Evolutionary conservation across 768 basidiomycete genomes (phyloP).

Genomic region (Leccinum sublutescens): DNA sequence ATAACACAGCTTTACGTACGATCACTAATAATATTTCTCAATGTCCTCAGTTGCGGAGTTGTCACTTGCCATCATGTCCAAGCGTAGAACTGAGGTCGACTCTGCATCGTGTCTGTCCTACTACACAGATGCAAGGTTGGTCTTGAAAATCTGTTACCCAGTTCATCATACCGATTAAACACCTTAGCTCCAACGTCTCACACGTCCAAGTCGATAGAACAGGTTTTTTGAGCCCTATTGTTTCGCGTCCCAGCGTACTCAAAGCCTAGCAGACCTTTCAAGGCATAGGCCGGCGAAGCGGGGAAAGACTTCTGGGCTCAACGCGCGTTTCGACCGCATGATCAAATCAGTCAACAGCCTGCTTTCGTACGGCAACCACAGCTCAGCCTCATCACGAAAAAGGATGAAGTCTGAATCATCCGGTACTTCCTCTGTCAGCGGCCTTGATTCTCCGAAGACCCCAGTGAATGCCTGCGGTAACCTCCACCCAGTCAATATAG

Average conservation of each 20-base stretch:
- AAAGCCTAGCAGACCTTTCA: slow-evolving; percentile 8
- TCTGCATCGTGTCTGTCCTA: slow-evolving; percentile 14
- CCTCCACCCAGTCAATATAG: slow-evolving; percentile 37
- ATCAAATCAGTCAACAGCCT: slow-evolving; percentile 53
- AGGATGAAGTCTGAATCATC: slow-evolving; percentile 35
- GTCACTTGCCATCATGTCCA: slow-evolving; percentile 5
- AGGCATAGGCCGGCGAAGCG: slow-evolving; percentile 40
- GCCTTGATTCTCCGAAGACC: slow-evolving; percentile 40
- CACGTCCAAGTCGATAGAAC: slow-evolving; percentile 1
- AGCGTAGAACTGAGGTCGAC: slow-evolving; percentile 7
- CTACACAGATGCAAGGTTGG: slow-evolving; percentile 11
- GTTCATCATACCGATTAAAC: background rate
- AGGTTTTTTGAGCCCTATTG: slow-evolving; percentile 14
- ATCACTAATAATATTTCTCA: too few species aligned
- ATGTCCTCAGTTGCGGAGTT: too few species aligned
- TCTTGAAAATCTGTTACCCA: background rate
- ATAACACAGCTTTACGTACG: too few species aligned
- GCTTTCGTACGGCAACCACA: slow-evolving; percentile 22
- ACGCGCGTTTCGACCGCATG: slow-evolving; percentile 67
- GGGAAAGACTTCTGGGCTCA: slow-evolving; percentile 48
- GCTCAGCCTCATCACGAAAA: slow-evolving; percentile 26
- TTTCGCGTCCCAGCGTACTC: background rate
- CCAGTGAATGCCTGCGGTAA: slow-evolving; percentile 40
- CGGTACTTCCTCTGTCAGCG: slow-evolving; percentile 45
- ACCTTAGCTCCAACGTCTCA: slow-evolving; percentile 2